Evolutionary conservation across 345 rosid species (phyloP).

Genomic region (Balakata baccata): DNA sequence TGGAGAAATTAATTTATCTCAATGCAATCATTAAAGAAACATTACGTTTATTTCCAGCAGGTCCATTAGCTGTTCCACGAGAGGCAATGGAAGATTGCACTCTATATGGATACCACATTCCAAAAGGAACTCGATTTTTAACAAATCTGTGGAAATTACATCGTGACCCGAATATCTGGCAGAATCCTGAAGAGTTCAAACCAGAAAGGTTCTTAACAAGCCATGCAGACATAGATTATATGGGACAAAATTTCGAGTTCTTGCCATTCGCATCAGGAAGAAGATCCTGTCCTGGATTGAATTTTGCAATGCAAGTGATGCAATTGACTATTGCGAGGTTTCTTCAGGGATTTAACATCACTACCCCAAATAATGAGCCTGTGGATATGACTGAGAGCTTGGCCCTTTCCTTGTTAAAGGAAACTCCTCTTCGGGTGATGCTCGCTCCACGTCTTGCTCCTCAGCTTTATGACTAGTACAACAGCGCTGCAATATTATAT

Average conservation of each 20-base stretch:
- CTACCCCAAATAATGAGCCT: not conserved
- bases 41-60: constrained; percentile 32
- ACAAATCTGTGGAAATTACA: constrained; percentile 8
- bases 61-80: constrained; percentile 22
- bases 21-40: constrained; percentile 42
- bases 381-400: constrained; percentile 3
- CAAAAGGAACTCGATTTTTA: constrained; percentile 1
- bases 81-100: constrained; percentile 4
- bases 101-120: not conserved
- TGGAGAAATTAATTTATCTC: constrained; percentile 11
- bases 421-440: not conserved
- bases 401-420: not conserved
- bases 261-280: constrained; percentile 1
- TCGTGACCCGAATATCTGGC: not conserved
- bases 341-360: not conserved
- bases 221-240: no score
- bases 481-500: no score
- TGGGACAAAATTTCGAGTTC: no score
- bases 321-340: not conserved
- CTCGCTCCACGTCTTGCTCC: constrained; percentile 5
- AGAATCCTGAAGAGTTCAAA: no score
- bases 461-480: not conserved
- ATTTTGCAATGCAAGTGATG: not conserved
- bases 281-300: constrained; percentile 9
- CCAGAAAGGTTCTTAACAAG: no score